A percentile compares a stretch with the other conserved stretches of the same genome.
Conservation (phyloP, 192 early-diverging fungal genomes). For the Geranomyces michiganensis region DNA sequence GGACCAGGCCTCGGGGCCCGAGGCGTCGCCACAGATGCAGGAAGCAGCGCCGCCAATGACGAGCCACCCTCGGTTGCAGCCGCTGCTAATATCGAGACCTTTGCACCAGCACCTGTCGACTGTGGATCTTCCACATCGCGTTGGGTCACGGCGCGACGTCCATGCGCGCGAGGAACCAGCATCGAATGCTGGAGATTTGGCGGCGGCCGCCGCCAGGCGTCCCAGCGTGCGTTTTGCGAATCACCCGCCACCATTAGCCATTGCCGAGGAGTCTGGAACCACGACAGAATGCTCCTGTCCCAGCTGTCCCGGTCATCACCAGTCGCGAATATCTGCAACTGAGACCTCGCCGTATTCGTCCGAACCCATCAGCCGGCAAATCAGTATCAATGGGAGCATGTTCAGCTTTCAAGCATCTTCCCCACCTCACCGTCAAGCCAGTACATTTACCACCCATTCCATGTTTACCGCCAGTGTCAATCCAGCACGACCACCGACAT, state of each 20-base stretch:
- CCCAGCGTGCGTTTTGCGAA: too few relatives aligned
- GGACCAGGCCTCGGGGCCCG: background rate
- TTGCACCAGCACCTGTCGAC: background rate
- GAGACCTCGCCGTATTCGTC: too few relatives aligned
- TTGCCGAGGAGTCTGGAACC: too few relatives aligned
- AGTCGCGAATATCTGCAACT: too few relatives aligned
- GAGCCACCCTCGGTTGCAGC: background rate
- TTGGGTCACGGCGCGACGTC: background rate
- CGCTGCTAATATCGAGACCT: background rate
- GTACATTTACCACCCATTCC: background rate
- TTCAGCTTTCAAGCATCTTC: background rate
- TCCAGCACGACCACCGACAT: background rate
- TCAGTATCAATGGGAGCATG: slow-evolving; percentile 2
- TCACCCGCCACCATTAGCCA: too few relatives aligned
- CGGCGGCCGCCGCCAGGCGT: background rate
- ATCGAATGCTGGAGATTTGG: background rate
- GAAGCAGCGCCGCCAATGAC: background rate
- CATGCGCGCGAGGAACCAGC: background rate
- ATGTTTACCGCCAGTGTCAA: slow-evolving; percentile 1
- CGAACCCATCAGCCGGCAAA: background rate
- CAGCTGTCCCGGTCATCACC: too few relatives aligned
- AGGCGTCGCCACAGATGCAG: background rate
- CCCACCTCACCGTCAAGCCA: background rate
- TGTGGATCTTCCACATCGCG: background rate
- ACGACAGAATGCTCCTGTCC: too few relatives aligned